Conservation (phyloP, 2,329 filamentous ascomycete species). For the Arthrinium phaeospermum region DNA sequence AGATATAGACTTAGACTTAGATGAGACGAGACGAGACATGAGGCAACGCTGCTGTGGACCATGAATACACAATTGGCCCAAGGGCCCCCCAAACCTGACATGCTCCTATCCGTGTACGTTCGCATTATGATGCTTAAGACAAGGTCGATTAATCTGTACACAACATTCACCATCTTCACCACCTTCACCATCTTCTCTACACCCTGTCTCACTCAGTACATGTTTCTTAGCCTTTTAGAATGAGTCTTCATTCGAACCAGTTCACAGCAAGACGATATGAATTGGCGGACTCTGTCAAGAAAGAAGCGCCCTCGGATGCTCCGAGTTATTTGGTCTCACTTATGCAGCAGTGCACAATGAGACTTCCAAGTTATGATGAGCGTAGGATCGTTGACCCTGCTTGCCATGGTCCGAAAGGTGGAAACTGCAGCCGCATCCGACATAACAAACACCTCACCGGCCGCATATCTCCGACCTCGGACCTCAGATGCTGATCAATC, state of each 20-base stretch:
- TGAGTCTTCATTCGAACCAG: too few relatives aligned
- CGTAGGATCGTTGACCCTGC: neutral
- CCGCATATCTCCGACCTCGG: neutral
- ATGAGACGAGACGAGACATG: conserved; percentile 17
- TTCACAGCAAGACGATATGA: too few relatives aligned
- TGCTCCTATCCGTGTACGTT: neutral
- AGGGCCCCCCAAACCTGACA: neutral
- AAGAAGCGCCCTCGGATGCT: too few relatives aligned
- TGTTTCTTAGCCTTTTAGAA: too few relatives aligned
- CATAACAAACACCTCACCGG: neutral
- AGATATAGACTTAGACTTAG: conserved; percentile 15
- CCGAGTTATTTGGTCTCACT: too few relatives aligned
- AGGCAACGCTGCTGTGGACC: conserved; percentile 17
- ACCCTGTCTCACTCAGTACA: too few relatives aligned
- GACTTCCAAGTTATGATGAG: too few relatives aligned
- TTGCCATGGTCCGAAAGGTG: neutral
- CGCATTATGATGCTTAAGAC: too few relatives aligned
- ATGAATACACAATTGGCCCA: conserved; percentile 10
- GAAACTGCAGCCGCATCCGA: neutral
- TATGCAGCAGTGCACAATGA: too few relatives aligned
- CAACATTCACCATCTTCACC: neutral
- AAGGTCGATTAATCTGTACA: neutral
- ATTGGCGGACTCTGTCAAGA: too few relatives aligned
- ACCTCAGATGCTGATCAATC: neutral
- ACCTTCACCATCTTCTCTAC: neutral